A percentile compares a stretch with the other conserved stretches of the same genome.
Conservation (phyloP, 257 asterid species). For the Solanum neorickii region DNA sequence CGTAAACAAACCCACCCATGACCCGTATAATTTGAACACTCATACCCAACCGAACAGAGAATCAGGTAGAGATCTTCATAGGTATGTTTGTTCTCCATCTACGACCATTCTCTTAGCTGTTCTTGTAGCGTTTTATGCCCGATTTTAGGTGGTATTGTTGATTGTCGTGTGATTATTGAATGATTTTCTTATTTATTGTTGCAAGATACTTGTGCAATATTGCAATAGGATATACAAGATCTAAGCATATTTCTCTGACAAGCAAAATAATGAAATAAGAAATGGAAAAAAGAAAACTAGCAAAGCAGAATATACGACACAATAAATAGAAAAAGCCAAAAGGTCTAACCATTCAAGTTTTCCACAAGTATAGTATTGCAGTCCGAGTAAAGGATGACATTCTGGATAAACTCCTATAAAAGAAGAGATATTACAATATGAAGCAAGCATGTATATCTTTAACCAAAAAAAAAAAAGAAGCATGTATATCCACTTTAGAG, state of each 20-base stretch:
- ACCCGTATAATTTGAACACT: not conserved
- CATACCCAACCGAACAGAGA: not conserved
- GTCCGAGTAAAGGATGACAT: slow-evolving; percentile 76
- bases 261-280: not conserved
- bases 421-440: not conserved
- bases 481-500: not conserved
- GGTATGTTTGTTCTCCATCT: too few relatives aligned
- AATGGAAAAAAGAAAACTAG: not conserved
- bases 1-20: not conserved
- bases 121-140: too few relatives aligned
- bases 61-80: too few relatives aligned
- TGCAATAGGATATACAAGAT: not conserved
- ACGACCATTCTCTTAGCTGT: too few relatives aligned
- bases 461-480: not conserved
- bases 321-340: not conserved
- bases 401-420: slow-evolving; percentile 64
- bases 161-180: too few relatives aligned
- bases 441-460: not conserved
- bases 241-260: not conserved
- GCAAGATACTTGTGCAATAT: not conserved
- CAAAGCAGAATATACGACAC: not conserved
- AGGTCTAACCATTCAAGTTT: slow-evolving; percentile 86
- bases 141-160: too few relatives aligned
- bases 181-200: too few relatives aligned
- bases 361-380: slow-evolving; percentile 77